A percentile compares a stretch with the other conserved stretches of the same genome.
These are phyloP conservation scores for Priceomyces carsonii DNA, from an alignment of 805 yeast genomes.

Conservation along the genomic window DNA sequence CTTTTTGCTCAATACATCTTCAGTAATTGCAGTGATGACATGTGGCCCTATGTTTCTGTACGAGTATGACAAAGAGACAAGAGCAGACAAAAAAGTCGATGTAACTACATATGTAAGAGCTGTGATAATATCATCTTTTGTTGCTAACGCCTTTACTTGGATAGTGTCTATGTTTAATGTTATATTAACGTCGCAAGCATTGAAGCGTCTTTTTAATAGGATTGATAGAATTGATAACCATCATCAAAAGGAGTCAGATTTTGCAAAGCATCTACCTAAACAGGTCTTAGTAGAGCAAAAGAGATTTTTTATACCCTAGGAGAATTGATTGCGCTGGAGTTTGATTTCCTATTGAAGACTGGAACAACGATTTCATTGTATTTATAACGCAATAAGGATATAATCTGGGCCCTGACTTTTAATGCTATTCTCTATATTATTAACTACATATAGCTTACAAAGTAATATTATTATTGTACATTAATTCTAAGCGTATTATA, in stretches of 20 bases:
- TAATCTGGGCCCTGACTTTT: too few relatives aligned
- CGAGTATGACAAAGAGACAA: constrained; percentile 18
- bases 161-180: constrained; percentile 10
- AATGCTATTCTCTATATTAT: too few relatives aligned
- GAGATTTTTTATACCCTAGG: constrained; percentile 7
- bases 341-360: too few relatives aligned
- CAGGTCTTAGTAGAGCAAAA: constrained; percentile 3
- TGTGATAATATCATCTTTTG: constrained; percentile 16
- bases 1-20: constrained; percentile 15
- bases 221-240: constrained; percentile 13
- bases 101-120: constrained; percentile 30
- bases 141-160: constrained; percentile 16
- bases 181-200: constrained; percentile 13
- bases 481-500: constrained; percentile 1
- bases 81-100: constrained; percentile 18
- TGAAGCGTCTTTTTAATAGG: constrained; percentile 22
- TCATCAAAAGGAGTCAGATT: not conserved
- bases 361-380: too few relatives aligned
- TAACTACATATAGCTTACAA: too few relatives aligned
- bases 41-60: constrained; percentile 25
- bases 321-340: too few relatives aligned
- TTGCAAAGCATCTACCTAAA: constrained; percentile 8
- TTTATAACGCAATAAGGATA: too few relatives aligned
- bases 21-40: constrained; percentile 21
- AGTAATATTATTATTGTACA: too few relatives aligned